Conservation (phyloP, 345 rosid genomes). For the Pugionium cornutum region DNA sequence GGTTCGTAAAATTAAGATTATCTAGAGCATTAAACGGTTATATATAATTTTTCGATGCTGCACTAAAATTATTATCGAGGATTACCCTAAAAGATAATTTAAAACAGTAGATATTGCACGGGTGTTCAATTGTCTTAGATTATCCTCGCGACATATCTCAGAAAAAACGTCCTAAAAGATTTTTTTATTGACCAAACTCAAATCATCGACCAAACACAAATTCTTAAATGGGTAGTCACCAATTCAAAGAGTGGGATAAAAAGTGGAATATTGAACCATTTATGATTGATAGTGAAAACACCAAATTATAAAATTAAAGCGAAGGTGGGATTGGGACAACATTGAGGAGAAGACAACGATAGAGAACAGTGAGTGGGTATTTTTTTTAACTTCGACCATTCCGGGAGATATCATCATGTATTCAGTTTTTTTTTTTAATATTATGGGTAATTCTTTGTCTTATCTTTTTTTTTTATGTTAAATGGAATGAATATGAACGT, state of each 20-base stretch:
- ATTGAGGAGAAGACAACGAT: constrained; percentile 39
- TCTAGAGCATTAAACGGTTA: not conserved
- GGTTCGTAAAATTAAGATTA: not conserved
- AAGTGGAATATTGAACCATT: constrained; percentile 4
- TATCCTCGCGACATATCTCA: constrained; percentile 15
- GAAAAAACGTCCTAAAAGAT: not conserved
- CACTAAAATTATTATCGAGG: constrained; percentile 13
- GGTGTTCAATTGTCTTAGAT: constrained; percentile 8
- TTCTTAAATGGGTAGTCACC: not conserved
- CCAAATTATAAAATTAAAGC: not conserved
- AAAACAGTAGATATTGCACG: constrained; percentile 14
- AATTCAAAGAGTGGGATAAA: constrained; percentile 9
- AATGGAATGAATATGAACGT: constrained; percentile 15
- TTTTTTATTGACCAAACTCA: constrained; percentile 10
- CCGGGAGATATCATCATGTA: constrained; percentile 39
- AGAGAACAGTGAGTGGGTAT: constrained; percentile 37
- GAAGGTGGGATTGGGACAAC: constrained; percentile 36
- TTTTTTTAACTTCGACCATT: constrained; percentile 37
- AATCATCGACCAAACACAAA: constrained; percentile 1
- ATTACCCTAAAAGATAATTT: not conserved
- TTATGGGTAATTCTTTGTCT: constrained; percentile 16
- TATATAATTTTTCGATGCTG: constrained; percentile 8
- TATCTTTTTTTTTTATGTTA: not conserved
- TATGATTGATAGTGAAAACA: not conserved
- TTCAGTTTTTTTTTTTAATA: not conserved